phyloP scores from a whole-genome alignment of 768 basidiomycete species.

The Trametes cinnabarina region DNA sequence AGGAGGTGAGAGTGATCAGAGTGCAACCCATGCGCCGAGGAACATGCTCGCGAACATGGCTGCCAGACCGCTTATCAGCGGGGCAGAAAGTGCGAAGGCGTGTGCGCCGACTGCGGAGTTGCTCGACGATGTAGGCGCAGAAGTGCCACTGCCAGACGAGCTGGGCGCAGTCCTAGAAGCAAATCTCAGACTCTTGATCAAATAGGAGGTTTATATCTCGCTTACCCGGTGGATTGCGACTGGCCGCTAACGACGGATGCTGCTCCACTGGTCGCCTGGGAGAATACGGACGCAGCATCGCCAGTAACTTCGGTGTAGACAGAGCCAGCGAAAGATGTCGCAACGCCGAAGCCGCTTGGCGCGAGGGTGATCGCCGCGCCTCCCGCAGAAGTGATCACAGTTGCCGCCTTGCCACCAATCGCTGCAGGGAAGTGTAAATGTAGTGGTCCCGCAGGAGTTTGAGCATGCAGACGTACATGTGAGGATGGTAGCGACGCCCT shows the following conservation, averaged over 20 bases:
- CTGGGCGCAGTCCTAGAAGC: too few species aligned
- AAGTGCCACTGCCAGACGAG: background rate
- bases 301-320: slow-evolving; percentile 50
- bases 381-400: slow-evolving; percentile 56
- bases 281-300: slow-evolving; percentile 33
- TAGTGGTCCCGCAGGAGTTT: background rate
- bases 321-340: slow-evolving; percentile 53
- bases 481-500: slow-evolving; percentile 30
- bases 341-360: slow-evolving; percentile 35
- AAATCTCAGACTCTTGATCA: too few species aligned
- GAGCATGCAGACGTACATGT: slow-evolving; percentile 26
- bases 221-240: background rate
- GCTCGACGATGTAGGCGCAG: background rate
- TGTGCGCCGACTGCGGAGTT: slow-evolving; percentile 24
- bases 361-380: slow-evolving; percentile 63
- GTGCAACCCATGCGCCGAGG: slow-evolving; percentile 41
- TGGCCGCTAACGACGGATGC: slow-evolving; percentile 3
- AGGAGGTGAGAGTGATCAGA: slow-evolving; percentile 15
- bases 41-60: slow-evolving; percentile 33
- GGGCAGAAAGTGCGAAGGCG: slow-evolving; percentile 20
- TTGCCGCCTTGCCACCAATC: slow-evolving; percentile 49
- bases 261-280: slow-evolving; percentile 16
- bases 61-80: slow-evolving; percentile 30
- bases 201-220: too few species aligned
- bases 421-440: slow-evolving; percentile 36